Conservation (phyloP, 768 basidiomycete genomes). For the Tulasnella sp. region DNA sequence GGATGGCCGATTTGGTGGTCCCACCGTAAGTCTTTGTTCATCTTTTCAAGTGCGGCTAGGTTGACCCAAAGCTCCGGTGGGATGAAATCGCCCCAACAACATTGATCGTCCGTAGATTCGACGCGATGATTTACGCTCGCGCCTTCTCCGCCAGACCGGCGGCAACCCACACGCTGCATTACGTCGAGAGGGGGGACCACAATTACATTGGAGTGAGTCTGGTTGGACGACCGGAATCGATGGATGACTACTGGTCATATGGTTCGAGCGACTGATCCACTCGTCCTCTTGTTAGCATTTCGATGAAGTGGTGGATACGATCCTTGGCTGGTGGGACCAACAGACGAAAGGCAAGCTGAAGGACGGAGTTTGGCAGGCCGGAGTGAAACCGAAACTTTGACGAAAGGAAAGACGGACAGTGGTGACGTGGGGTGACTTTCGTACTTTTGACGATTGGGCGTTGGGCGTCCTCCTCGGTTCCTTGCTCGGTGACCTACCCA, state of each 20-base stretch:
- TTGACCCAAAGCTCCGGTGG: background rate
- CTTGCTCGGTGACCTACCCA: too few relatives aligned
- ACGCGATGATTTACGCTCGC: conserved; percentile 12
- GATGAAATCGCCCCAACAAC: background rate
- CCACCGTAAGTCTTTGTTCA: conserved; percentile 43
- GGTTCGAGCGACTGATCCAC: background rate
- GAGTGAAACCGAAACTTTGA: conserved; percentile 8
- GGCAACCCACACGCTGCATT: conserved; percentile 59
- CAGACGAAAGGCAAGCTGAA: conserved; percentile 36
- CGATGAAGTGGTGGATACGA: conserved; percentile 53
- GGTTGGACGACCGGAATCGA: background rate
- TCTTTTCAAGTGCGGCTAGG: background rate
- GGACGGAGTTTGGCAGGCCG: conserved; percentile 46
- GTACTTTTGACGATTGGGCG: too few relatives aligned
- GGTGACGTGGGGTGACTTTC: too few relatives aligned
- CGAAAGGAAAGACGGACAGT: too few relatives aligned
- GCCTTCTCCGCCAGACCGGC: conserved; percentile 31
- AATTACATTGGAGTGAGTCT: conserved; percentile 51
- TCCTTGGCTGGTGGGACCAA: conserved; percentile 56
- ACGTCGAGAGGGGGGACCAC: conserved; percentile 67
- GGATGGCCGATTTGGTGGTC: conserved; percentile 52
- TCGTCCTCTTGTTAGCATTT: conserved; percentile 31
- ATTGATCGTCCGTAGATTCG: too few relatives aligned
- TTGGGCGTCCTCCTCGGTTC: too few relatives aligned
- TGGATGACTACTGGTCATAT: too few relatives aligned